phyloP scores from a whole-genome alignment of 345 rosid species.

The Eucalyptus rudis region DNA sequence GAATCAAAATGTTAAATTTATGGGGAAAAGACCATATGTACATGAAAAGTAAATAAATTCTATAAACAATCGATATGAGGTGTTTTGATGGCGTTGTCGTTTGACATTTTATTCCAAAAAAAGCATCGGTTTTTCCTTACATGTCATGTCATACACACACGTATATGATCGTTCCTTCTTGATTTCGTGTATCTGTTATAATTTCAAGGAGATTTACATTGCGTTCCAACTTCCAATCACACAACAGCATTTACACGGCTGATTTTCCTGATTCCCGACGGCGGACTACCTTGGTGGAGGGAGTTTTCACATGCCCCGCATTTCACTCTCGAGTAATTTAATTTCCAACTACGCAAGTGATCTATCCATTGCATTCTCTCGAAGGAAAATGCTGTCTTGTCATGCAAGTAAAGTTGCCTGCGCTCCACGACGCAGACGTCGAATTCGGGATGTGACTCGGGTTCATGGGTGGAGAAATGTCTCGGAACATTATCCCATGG shows the following conservation, averaged over 20 bases:
- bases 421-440: neutral
- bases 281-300: neutral
- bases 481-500: neutral
- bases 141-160: neutral
- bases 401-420: neutral
- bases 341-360: neutral
- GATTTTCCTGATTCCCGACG: neutral
- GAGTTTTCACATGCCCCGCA: neutral
- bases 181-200: neutral
- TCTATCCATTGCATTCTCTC: neutral
- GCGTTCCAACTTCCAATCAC: neutral
- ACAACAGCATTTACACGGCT: neutral
- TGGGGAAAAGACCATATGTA: rapidly evolving
- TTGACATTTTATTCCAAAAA: neutral
- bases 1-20: neutral
- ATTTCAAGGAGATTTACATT: neutral
- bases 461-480: neutral
- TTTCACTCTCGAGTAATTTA: neutral
- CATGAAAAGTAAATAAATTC: neutral
- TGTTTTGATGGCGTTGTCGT: neutral
- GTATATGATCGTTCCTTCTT: neutral
- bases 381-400: neutral
- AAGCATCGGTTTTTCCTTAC: neutral
- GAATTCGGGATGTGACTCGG: neutral
- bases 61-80: rapidly evolving